A percentile compares a stretch with the other conserved stretches of the same genome.
phyloP scores from a whole-genome alignment of 768 basidiomycete species.

The Pleurotus eryngii region DNA sequence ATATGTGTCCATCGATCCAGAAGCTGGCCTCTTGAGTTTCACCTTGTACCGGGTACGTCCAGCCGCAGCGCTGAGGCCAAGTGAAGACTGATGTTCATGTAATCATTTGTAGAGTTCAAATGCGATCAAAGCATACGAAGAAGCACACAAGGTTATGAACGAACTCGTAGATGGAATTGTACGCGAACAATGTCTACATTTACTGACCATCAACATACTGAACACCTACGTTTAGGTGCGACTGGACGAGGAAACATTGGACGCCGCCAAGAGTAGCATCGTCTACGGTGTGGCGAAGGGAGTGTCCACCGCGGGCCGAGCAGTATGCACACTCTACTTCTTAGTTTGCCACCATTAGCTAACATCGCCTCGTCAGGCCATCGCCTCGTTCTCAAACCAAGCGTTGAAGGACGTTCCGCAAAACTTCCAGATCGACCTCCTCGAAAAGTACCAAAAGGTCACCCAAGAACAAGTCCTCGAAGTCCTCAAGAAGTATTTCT shows the following conservation, averaged over 20 bases:
- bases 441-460: slow-evolving; percentile 77
- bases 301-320: slow-evolving; percentile 83
- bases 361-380: slow-evolving; percentile 46
- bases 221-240: slow-evolving; percentile 51
- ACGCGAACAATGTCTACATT: background rate
- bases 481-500: slow-evolving; percentile 68
- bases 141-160: slow-evolving; percentile 73
- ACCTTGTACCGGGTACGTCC: slow-evolving; percentile 69
- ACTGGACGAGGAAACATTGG: slow-evolving; percentile 76
- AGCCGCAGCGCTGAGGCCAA: background rate
- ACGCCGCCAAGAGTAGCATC: slow-evolving; percentile 89
- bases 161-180: slow-evolving; percentile 85
- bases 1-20: slow-evolving; percentile 66
- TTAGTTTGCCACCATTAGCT: slow-evolving; percentile 3
- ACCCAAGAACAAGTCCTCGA: slow-evolving; percentile 73
- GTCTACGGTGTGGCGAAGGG: slow-evolving; percentile 79
- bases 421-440: slow-evolving; percentile 69
- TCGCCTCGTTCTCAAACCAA: slow-evolving; percentile 85
- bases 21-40: slow-evolving; percentile 75
- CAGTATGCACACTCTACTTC: slow-evolving; percentile 48
- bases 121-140: slow-evolving; percentile 73
- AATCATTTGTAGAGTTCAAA: slow-evolving; percentile 62
- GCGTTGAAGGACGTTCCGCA: slow-evolving; percentile 82
- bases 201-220: background rate
- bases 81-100: background rate